Evolutionary conservation across 2,329 filamentous ascomycete species (phyloP).

Genomic region (Phialophora verrucosa): DNA sequence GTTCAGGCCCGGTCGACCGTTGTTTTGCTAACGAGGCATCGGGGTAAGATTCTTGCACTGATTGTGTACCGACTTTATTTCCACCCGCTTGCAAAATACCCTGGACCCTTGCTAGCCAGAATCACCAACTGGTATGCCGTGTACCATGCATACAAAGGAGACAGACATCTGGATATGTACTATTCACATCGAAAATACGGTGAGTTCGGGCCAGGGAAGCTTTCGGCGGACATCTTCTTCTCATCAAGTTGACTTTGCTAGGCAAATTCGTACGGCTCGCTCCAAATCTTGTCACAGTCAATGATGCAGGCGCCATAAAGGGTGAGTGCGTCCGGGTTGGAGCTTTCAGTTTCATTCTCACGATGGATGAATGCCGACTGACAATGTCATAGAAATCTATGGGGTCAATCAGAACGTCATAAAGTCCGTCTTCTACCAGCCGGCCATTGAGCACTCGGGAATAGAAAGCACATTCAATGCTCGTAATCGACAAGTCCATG

Average conservation of each 20-base stretch:
- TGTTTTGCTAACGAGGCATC: conserved; percentile 6
- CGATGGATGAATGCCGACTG: conserved; percentile 1
- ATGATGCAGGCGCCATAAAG: conserved; percentile 47
- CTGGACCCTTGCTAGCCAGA: conserved; percentile 61
- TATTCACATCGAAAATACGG: conserved; percentile 48
- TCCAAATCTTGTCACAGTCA: conserved; percentile 40
- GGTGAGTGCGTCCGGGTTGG: conserved; percentile 47
- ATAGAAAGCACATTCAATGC: conserved; percentile 37
- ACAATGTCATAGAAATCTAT: conserved; percentile 21
- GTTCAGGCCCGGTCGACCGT: neutral
- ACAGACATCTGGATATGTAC: conserved; percentile 38
- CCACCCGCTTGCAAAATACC: conserved; percentile 69
- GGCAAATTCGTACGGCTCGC: conserved; percentile 45
- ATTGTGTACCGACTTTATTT: conserved; percentile 31
- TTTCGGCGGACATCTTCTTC: conserved; percentile 8
- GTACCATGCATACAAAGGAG: conserved; percentile 35
- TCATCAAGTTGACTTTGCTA: conserved; percentile 3
- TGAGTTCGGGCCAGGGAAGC: conserved; percentile 10
- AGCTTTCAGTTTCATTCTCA: neutral
- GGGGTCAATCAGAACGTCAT: conserved; percentile 40
- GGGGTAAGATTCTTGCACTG: conserved; percentile 6
- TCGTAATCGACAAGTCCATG: conserved; percentile 37
- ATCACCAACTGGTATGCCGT: conserved; percentile 27
- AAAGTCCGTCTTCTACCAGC: conserved; percentile 39
- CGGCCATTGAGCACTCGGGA: conserved; percentile 27